phyloP scores from a whole-genome alignment of 306 rosid species.

The Fragaria nilgerrensis region DNA sequence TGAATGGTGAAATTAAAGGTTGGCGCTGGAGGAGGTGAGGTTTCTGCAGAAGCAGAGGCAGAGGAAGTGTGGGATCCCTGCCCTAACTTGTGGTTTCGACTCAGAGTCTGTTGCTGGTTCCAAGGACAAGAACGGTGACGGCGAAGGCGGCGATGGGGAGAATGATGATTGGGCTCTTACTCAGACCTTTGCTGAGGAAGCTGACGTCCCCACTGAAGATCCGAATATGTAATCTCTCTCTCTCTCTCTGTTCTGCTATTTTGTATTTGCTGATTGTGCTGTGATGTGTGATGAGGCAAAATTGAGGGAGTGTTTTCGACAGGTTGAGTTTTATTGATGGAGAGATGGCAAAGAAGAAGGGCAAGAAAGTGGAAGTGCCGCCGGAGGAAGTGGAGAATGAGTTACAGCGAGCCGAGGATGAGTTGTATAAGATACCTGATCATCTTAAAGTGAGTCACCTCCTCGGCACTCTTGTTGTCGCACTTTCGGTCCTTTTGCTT shows the following conservation, averaged over 20 bases:
- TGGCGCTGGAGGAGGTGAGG: constrained; percentile 89
- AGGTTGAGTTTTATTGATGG: constrained; percentile 78
- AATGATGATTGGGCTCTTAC: constrained; percentile 89
- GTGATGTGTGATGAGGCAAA: background rate
- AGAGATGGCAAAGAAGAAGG: constrained; percentile 93
- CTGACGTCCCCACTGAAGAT: constrained; percentile 86
- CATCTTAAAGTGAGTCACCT: constrained; percentile 79
- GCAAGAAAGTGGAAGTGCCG: constrained; percentile 48
- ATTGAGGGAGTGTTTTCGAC: background rate
- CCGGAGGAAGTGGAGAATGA: constrained; percentile 82
- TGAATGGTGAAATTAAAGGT: constrained; percentile 28
- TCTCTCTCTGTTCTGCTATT: background rate
- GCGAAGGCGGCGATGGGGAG: constrained; percentile 40
- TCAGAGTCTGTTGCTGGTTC: constrained; percentile 16
- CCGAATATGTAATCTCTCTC: constrained; percentile 65
- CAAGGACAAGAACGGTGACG: constrained; percentile 20
- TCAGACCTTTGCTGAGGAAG: constrained; percentile 92
- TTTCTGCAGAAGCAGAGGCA: constrained; percentile 91
- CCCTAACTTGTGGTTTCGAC: constrained; percentile 33
- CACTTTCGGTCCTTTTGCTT: background rate
- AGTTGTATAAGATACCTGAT: constrained; percentile 88
- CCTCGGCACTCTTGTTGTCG: background rate
- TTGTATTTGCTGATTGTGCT: background rate
- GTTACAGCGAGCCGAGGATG: constrained; percentile 90
- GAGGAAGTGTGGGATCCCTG: constrained; percentile 79